Evolutionary conservation across 176 grass and related monocot species (phyloP).

Genomic region (Poa pratensis): DNA sequence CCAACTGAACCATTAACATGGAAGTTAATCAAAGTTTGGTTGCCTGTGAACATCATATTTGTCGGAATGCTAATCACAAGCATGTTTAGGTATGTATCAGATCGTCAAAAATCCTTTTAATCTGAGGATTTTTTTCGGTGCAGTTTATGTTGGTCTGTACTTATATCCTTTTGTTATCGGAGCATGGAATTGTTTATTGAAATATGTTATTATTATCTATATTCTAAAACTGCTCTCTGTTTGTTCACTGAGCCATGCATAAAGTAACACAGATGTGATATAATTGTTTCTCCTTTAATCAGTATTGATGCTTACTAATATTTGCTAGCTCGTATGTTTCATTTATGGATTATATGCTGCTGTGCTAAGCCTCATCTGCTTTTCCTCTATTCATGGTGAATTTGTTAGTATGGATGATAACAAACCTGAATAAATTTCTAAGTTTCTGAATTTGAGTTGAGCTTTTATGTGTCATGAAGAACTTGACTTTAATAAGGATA

Average conservation of each 20-base stretch:
- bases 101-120: constrained; percentile 22
- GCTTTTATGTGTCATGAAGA: constrained; percentile 11
- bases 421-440: background rate
- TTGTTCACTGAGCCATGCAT: constrained; percentile 3
- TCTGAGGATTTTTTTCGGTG: constrained; percentile 3
- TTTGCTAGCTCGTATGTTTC: background rate
- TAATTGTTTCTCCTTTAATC: background rate
- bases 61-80: constrained; percentile 98
- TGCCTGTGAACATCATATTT: constrained; percentile 96
- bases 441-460: constrained; percentile 4
- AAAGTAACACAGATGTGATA: constrained; percentile 19
- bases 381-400: background rate
- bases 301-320: constrained; percentile 32
- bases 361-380: background rate
- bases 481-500: constrained; percentile 25
- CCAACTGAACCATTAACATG: constrained; percentile 90
- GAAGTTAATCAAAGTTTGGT: constrained; percentile 90
- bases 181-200: constrained; percentile 11
- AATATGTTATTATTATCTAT: background rate
- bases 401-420: background rate
- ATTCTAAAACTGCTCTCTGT: background rate
- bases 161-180: background rate
- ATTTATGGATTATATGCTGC: background rate
- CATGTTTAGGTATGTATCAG: constrained; percentile 89
- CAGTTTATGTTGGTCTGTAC: background rate